Percentiles rank a stretch among this genome's conserved stretches.
These are phyloP conservation scores for Ophiostoma australiae DNA, from an alignment of 2,329 filamentous ascomycete genomes.

Conservation along the genomic window DNA sequence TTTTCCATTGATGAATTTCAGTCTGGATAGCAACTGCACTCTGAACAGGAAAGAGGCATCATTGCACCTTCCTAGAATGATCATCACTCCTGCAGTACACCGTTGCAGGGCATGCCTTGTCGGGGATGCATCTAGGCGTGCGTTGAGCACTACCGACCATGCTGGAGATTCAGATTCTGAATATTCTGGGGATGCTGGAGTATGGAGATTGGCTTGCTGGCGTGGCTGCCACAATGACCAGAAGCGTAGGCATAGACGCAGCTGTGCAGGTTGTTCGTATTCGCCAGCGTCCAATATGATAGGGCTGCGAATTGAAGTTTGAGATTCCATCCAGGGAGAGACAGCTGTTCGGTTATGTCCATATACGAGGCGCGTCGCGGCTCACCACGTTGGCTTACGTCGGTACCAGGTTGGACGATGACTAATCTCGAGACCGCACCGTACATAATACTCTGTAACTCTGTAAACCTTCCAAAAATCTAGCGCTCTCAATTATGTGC, in stretches of 20 bases:
- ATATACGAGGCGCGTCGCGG: slow-evolving; percentile 19
- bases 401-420: background rate
- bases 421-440: background rate
- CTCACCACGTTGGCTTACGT: background rate
- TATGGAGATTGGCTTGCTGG: background rate
- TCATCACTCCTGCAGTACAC: background rate
- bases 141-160: background rate
- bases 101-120: background rate
- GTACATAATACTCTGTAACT: too few relatives aligned
- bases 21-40: background rate
- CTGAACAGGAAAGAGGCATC: background rate
- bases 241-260: background rate
- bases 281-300: background rate
- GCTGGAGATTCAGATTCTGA: background rate
- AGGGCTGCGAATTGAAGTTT: background rate
- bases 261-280: background rate
- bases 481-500: too few relatives aligned
- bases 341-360: slow-evolving; percentile 16
- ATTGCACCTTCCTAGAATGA: background rate
- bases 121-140: background rate
- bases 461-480: too few relatives aligned
- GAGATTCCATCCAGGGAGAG: background rate
- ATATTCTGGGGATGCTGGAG: too few relatives aligned
- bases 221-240: background rate
- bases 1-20: background rate